Conservation (phyloP, 192 early-diverging fungal species). For the Entophlyctis luteolus region DNA sequence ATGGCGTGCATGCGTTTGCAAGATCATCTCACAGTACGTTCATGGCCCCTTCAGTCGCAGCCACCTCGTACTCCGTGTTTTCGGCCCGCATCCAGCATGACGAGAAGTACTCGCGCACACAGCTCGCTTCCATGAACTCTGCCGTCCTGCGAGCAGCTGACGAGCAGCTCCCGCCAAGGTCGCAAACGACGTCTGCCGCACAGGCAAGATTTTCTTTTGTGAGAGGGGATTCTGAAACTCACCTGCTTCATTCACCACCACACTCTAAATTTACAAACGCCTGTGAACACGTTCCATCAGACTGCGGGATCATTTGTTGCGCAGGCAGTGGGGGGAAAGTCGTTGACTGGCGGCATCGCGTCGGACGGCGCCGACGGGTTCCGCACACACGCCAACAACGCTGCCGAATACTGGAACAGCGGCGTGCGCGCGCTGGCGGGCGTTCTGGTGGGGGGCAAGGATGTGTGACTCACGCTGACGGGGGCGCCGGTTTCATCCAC, state of each 20-base stretch:
- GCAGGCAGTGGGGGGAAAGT: background rate
- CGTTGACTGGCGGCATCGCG: background rate
- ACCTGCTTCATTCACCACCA: no score
- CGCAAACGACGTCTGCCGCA: no score
- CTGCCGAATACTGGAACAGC: slow-evolving; percentile 12
- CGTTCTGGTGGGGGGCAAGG: background rate
- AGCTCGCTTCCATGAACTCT: background rate
- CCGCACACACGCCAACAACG: slow-evolving; percentile 11
- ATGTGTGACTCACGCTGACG: background rate
- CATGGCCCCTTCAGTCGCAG: background rate
- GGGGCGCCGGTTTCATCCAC: background rate
- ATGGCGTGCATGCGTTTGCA: background rate
- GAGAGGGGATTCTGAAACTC: no score
- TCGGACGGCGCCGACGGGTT: background rate
- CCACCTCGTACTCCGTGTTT: slow-evolving; percentile 6
- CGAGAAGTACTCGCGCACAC: background rate
- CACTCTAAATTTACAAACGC: no score
- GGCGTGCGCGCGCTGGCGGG: background rate
- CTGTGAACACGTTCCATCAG: no score
- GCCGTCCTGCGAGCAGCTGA: slow-evolving; percentile 10
- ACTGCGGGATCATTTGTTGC: background rate
- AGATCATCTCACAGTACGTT: background rate
- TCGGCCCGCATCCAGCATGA: slow-evolving; percentile 12
- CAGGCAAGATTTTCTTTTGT: no score
- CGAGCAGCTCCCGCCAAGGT: background rate